Percentiles rank a stretch among this genome's conserved stretches.
Conservation (phyloP, 331 rosid genomes). For the Acacia concinna region DNA sequence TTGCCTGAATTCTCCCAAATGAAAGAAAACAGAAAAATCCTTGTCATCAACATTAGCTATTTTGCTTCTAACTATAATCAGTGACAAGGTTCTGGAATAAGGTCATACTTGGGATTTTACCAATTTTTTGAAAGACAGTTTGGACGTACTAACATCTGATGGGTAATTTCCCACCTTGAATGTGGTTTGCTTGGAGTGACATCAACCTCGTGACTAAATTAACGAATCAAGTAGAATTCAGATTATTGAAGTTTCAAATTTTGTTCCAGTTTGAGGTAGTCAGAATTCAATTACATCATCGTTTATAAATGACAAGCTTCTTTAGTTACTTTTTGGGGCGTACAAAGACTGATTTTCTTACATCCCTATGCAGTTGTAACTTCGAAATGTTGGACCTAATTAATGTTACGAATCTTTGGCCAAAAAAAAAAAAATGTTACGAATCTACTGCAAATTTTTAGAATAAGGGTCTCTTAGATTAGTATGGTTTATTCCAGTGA, state of each 20-base stretch:
- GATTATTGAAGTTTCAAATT: background rate
- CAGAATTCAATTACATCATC: background rate
- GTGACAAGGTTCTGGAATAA: slow-evolving; percentile 2
- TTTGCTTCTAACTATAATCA: background rate
- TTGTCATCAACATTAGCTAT: background rate
- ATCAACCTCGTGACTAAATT: background rate
- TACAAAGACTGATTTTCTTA: background rate
- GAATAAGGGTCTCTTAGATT: background rate
- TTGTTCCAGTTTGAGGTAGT: background rate
- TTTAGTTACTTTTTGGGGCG: background rate
- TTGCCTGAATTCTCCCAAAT: background rate
- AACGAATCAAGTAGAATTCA: background rate
- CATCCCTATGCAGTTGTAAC: background rate
- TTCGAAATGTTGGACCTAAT: background rate
- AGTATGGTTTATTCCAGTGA: background rate
- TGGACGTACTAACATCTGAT: background rate
- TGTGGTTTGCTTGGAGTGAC: background rate
- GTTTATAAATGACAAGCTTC: background rate
- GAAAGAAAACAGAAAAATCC: background rate
- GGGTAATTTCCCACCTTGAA: background rate
- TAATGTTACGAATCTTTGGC: background rate
- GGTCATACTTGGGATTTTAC: background rate
- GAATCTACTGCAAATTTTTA: background rate
- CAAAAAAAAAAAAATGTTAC: too few relatives aligned
- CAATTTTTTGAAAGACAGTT: background rate